These are phyloP conservation scores for Nymphaea thermarum DNA, from an alignment of 164 flowering plant genomes.

Conservation along the genomic window DNA sequence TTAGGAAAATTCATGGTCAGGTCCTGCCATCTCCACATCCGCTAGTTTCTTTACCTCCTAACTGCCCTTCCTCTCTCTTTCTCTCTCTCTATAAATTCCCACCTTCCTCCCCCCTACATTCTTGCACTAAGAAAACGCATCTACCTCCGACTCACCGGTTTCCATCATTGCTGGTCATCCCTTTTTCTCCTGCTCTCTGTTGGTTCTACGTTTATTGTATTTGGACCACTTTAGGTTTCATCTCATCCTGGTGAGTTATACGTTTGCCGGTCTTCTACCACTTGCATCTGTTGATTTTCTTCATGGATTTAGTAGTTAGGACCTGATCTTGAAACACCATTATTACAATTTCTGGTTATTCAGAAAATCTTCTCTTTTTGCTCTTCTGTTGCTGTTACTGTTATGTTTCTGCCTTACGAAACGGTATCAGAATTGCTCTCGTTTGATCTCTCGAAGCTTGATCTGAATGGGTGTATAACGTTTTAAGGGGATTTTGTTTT, in stretches of 20 bases:
- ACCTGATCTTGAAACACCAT: neutral
- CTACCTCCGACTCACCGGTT: neutral
- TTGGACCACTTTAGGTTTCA: neutral
- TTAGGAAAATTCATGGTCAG: neutral
- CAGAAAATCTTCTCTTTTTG: neutral
- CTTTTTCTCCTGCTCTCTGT: neutral
- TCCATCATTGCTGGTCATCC: neutral
- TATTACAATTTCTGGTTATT: neutral
- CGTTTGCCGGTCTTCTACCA: neutral
- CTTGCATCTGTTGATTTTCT: neutral
- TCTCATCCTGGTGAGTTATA: neutral
- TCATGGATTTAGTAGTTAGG: neutral
- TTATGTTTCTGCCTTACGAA: neutral
- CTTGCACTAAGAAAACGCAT: neutral
- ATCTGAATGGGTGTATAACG: neutral
- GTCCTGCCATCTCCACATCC: neutral
- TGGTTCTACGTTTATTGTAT: neutral
- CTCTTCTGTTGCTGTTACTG: neutral
- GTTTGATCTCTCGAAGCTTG: neutral
- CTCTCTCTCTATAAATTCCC: neutral
- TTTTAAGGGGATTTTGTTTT: neutral
- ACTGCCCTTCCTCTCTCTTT: neutral
- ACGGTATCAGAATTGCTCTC: neutral
- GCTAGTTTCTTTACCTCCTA: neutral
- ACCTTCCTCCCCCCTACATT: neutral